These are phyloP conservation scores for Lactarius psammicola DNA, from an alignment of 768 basidiomycete species.

Conservation along the genomic window DNA sequence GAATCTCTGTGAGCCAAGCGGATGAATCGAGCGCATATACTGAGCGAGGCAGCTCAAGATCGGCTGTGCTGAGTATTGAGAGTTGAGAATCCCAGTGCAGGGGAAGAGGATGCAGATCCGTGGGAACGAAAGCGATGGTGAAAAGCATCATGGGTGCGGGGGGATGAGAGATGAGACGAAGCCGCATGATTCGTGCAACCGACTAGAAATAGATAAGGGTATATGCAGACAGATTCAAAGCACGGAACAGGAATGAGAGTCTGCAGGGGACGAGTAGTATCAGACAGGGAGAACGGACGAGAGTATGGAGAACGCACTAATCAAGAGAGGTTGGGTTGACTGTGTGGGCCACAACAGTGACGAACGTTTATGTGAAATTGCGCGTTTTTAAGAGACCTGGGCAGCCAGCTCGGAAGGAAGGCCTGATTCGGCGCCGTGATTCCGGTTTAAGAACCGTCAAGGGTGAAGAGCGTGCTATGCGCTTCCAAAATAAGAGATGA, in stretches of 20 bases:
- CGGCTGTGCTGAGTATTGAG: conserved; percentile 48
- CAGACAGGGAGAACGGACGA: background rate
- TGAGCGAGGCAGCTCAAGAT: conserved; percentile 50
- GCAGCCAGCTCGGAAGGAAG: background rate
- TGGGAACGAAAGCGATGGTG: conserved; percentile 50
- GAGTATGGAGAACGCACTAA: conserved; percentile 8
- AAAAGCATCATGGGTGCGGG: conserved; percentile 58
- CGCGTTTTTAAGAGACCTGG: conserved; percentile 8
- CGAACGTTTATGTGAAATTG: background rate
- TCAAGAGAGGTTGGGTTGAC: conserved; percentile 13
- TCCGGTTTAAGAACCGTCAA: conserved; percentile 1
- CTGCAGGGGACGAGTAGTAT: background rate
- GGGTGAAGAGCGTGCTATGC: conserved; percentile 4
- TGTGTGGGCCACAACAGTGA: background rate
- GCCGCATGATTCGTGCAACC: conserved; percentile 46
- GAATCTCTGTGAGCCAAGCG: conserved; percentile 52
- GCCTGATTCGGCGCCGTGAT: conserved; percentile 3
- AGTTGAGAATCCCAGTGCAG: conserved; percentile 55
- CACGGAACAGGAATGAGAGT: background rate
- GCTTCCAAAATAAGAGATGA: conserved; percentile 17
- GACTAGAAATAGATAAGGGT: conserved; percentile 21
- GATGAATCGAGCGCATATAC: conserved; percentile 62
- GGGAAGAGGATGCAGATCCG: conserved; percentile 44
- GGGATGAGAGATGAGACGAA: conserved; percentile 49
- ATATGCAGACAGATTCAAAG: conserved; percentile 24